Conservation (phyloP, 768 basidiomycete genomes). For the Tephrocybe rancida region DNA sequence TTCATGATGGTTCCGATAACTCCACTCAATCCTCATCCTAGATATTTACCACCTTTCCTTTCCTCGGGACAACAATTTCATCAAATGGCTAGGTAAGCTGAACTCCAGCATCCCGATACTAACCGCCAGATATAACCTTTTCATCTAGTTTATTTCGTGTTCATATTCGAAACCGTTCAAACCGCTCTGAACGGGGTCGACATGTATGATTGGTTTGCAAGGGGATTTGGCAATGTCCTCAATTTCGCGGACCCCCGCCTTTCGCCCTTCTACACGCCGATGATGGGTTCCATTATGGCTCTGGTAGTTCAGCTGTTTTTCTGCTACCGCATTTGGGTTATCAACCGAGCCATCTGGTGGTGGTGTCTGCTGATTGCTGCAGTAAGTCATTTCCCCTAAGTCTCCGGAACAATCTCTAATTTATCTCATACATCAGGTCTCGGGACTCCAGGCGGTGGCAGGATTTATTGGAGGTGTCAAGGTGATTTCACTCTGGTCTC, state of each 20-base stretch:
- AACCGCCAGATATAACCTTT: neutral
- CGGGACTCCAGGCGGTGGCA: slow-evolving; percentile 2
- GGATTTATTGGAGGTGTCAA: slow-evolving; percentile 8
- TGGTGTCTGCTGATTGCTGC: slow-evolving; percentile 7
- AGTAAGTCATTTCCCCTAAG: neutral
- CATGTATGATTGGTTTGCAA: slow-evolving; percentile 15
- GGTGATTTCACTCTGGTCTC: neutral
- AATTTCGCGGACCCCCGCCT: slow-evolving; percentile 5
- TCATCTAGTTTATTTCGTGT: slow-evolving; percentile 8
- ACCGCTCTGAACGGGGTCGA: slow-evolving; percentile 11
- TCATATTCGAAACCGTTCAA: slow-evolving; percentile 13
- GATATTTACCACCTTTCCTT: slow-evolving; percentile 9
- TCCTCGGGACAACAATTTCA: slow-evolving; percentile 1
- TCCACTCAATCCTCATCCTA: neutral
- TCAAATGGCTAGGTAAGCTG: slow-evolving; percentile 9
- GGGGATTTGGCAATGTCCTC: slow-evolving; percentile 13
- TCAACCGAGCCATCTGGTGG: slow-evolving; percentile 9
- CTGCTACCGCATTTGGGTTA: slow-evolving; percentile 18
- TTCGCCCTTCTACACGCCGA: slow-evolving; percentile 13
- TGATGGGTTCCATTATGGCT: slow-evolving; percentile 15
- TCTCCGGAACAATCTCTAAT: neutral
- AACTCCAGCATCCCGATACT: no score
- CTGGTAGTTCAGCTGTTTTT: slow-evolving; percentile 16
- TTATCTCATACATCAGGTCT: neutral
- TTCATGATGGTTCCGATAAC: neutral